Evolutionary conservation across 176 grass and related monocot genomes (phyloP), one percentile per base, ranked within the genome.

Genomic region (Musa itinerans): DNA sequence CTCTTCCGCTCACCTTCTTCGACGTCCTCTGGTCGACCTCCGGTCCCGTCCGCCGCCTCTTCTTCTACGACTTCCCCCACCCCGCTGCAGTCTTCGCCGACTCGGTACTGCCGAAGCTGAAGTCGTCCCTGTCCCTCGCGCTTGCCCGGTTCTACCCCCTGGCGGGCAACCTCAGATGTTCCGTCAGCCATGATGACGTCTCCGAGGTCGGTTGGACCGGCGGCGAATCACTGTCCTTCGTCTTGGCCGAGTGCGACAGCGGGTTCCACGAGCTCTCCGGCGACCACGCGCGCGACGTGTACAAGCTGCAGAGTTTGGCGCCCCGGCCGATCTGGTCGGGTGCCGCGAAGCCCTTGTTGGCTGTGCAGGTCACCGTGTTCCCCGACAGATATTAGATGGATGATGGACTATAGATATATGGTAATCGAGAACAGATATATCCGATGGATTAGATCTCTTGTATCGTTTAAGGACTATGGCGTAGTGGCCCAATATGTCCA

Each of bases 11-110:
- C 80, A 80, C 87, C 53, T 89, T 86, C 83, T 80, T 89, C 69
- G 87, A 89, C 68, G 21, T 80, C 0, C 34, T 71, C 11, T 92
- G 90, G 90, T 78, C 86, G 20, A 74, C 81, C 75, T 69, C 75
- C 2, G 82, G 71, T 52, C 86, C 86, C n/a, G 83, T 92, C 29
- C 72, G 89, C 72, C 86, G 89, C 62, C 81, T 92, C 78, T 85
- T 89, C 83, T 83, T 85, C 87, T 89, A 73, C 80, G 63, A 29
- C 2, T 77, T 71, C 73, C 52, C 66, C 23, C 22, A 89, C 15
- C 66, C 76, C 0, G 1, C 81, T 61, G 62, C 86, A 34, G 50
- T 80, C 43, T 81, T 85, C 72, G 13, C 78, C 67, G n/a, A 20
- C 10, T 9, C 8, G 74, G 15, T 66, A 20, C 79, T 92, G 84